A percentile compares a stretch with the other conserved stretches of the same genome.
Evolutionary conservation across 495 filamentous ascomycete genomes (phyloP).

Genomic region (Podospora bellae-mahoneyi): DNA sequence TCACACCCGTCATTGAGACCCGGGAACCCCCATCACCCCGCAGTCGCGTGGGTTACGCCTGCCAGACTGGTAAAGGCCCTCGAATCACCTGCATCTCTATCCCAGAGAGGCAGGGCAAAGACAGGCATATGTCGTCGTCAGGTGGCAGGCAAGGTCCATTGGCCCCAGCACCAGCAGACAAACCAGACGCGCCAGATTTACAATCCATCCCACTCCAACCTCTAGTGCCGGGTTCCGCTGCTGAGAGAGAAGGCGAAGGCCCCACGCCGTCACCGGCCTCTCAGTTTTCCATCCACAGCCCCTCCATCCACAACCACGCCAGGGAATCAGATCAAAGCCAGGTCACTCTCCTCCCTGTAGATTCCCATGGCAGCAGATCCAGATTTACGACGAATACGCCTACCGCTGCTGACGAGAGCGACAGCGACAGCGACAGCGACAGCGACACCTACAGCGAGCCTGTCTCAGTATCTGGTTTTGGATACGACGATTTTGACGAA

Average conservation of each 20-base stretch:
- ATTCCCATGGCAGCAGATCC: slow-evolving; percentile 25
- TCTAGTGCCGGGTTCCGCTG: slow-evolving; percentile 15
- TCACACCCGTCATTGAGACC: not conserved
- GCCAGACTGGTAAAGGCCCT: not conserved
- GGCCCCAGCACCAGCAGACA: not conserved
- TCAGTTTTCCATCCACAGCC: slow-evolving; percentile 14
- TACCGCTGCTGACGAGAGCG: slow-evolving; percentile 14
- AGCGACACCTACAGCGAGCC: slow-evolving; percentile 18
- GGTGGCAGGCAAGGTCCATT: not conserved
- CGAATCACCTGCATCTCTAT: not conserved
- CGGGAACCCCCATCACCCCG: not conserved
- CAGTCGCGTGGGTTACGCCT: not conserved
- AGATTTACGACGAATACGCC: slow-evolving; percentile 11
- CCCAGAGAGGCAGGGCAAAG: slow-evolving; percentile 5
- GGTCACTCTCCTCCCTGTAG: not conserved
- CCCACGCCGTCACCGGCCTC: slow-evolving; percentile 16
- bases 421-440: slow-evolving; percentile 18
- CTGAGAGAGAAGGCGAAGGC: not conserved
- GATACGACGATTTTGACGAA: not conserved
- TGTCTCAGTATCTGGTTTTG: slow-evolving; percentile 5
- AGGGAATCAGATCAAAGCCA: not conserved
- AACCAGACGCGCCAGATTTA: slow-evolving; percentile 7
- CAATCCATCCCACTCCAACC: slow-evolving; percentile 15
- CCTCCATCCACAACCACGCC: slow-evolving; percentile 2
- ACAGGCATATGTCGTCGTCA: slow-evolving; percentile 13